Conservation (phyloP, 2,329 filamentous ascomycete genomes). For the Aspergillus unguis region DNA sequence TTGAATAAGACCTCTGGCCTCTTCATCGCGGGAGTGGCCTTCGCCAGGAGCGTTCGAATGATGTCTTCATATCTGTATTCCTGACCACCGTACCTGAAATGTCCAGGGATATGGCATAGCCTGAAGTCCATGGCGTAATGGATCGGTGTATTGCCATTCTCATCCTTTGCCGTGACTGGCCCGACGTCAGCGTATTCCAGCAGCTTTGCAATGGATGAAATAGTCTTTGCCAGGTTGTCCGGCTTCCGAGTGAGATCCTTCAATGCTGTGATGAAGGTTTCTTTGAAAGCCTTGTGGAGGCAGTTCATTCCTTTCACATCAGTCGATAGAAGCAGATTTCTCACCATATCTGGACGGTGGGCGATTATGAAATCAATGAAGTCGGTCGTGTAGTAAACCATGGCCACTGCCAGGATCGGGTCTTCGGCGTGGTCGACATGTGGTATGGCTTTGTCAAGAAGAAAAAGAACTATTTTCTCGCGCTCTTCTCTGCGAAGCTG, state of each 20-base stretch:
- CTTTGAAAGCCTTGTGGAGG: not conserved
- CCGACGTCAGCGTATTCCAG: not conserved
- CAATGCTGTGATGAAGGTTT: not conserved
- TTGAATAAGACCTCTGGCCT: not conserved
- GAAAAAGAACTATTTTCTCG: not conserved
- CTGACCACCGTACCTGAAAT: not conserved
- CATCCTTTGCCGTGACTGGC: not conserved
- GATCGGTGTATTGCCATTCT: not conserved
- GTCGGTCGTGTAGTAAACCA: not conserved
- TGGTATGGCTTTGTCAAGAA: not conserved
- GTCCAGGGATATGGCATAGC: not conserved
- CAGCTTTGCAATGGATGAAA: not conserved
- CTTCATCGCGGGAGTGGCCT: not conserved
- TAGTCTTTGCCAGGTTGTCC: not conserved
- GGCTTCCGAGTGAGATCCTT: not conserved
- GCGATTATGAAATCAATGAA: not conserved
- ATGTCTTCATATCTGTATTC: not conserved
- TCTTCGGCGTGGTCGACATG: not conserved
- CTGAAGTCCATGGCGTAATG: constrained; percentile 3
- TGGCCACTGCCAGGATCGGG: not conserved
- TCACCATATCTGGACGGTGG: not conserved
- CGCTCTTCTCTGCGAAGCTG: not conserved
- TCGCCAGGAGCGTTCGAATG: not conserved
- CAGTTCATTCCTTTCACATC: not conserved
- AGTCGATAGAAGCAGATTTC: not conserved